Evolutionary conservation across 208 protist species (phyloP).

Genomic region (Wallacemonas collosoma): DNA sequence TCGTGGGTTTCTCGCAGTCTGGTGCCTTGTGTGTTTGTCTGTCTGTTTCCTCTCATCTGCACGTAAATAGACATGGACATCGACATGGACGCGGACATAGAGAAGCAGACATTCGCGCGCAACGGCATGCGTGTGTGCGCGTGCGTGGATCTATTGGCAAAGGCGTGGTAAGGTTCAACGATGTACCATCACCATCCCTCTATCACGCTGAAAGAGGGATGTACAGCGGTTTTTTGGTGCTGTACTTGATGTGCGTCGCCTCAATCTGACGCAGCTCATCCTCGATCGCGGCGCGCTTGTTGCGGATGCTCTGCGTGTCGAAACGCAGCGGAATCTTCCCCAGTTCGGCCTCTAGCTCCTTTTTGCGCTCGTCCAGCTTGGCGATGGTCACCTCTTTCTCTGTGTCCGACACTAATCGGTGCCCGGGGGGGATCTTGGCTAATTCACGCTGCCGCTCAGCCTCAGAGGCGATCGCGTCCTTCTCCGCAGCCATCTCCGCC

Average conservation of each 20-base stretch:
- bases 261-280: constrained; percentile 78
- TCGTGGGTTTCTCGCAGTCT: too few species aligned
- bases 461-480: constrained; percentile 58
- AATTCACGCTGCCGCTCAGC: constrained; percentile 56
- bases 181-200: background rate
- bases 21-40: too few species aligned
- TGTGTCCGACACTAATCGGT: constrained; percentile 77
- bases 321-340: constrained; percentile 84
- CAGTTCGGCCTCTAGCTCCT: constrained; percentile 81
- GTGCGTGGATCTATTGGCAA: too few species aligned
- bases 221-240: constrained; percentile 64
- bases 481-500: constrained; percentile 77
- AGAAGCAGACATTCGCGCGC: too few species aligned
- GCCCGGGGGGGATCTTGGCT: constrained; percentile 73
- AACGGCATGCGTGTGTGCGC: too few species aligned
- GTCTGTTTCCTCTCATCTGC: too few species aligned
- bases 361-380: constrained; percentile 46
- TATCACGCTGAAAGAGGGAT: constrained; percentile 51
- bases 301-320: constrained; percentile 77
- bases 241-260: constrained; percentile 61
- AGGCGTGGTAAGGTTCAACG: too few species aligned
- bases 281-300: constrained; percentile 61
- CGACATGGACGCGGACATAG: too few species aligned
- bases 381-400: constrained; percentile 72
- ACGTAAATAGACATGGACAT: too few species aligned